These are phyloP conservation scores for Pleoardoris graminearum DNA, from an alignment of 2,329 filamentous ascomycete species.

Conservation along the genomic window DNA sequence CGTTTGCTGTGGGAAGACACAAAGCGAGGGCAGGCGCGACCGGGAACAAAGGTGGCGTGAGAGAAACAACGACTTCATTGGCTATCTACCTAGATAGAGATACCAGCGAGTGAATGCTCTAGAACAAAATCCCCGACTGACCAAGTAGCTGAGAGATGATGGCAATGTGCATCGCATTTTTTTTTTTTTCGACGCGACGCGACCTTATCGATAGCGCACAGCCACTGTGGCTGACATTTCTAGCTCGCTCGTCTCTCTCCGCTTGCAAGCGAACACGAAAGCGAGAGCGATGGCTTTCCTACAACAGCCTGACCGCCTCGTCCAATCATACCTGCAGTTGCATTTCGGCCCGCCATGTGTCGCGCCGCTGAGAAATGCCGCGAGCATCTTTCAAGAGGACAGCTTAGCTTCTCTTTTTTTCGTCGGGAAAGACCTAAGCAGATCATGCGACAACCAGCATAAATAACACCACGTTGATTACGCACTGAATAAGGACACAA, in stretches of 20 bases:
- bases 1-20: not conserved
- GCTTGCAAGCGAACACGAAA: conserved; percentile 5
- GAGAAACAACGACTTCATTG: conserved; percentile 15
- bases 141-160: not conserved
- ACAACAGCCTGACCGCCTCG: not conserved
- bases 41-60: conserved; percentile 5
- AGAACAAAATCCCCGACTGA: not conserved
- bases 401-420: too few species aligned
- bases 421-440: too few species aligned
- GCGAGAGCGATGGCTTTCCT: not conserved
- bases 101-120: not conserved
- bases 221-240: not conserved
- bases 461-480: too few species aligned
- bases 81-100: conserved; percentile 8
- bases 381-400: too few species aligned
- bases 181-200: conserved; percentile 4
- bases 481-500: too few species aligned
- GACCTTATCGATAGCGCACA: not conserved
- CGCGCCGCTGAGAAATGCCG: too few species aligned
- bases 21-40: conserved; percentile 5
- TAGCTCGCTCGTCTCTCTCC: not conserved
- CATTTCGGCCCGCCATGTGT: not conserved
- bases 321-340: conserved; percentile 2
- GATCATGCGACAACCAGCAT: too few species aligned
- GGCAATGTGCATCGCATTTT: not conserved